These are phyloP conservation scores for Trichoderma sp. DNA, from an alignment of 2,329 filamentous ascomycete species.

Conservation along the genomic window DNA sequence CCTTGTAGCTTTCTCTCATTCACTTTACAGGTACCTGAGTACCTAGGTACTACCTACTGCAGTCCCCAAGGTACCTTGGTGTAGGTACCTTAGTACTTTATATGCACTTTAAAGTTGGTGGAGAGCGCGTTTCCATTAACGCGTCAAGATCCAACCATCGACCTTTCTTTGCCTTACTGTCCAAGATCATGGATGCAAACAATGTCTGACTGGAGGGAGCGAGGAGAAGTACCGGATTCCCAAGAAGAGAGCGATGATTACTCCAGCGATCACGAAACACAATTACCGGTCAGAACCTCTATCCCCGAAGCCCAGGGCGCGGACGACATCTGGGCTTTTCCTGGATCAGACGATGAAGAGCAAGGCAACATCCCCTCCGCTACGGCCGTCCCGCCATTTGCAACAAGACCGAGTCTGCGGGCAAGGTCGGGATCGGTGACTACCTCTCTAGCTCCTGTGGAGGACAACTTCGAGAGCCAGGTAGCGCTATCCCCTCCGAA, in stretches of 20 bases:
- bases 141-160: neutral
- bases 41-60: no score
- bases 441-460: neutral
- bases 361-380: slow-evolving; percentile 28
- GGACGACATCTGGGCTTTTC: slow-evolving; percentile 25
- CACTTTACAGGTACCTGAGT: no score
- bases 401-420: neutral
- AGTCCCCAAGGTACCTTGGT: no score
- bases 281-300: neutral
- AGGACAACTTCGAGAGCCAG: neutral
- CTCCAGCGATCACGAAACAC: slow-evolving; percentile 42
- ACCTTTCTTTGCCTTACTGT: neutral
- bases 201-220: slow-evolving; percentile 54
- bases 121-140: slow-evolving; percentile 8
- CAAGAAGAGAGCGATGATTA: slow-evolving; percentile 50
- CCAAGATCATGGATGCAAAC: slow-evolving; percentile 24
- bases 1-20: no score
- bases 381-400: neutral
- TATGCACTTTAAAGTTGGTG: neutral
- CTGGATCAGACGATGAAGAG: slow-evolving; percentile 37
- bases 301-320: neutral
- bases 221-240: slow-evolving; percentile 55
- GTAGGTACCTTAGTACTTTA: no score
- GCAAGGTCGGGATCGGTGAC: neutral
- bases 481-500: slow-evolving; percentile 7